Base-by-base conservation (phyloP, 2,329 filamentous ascomycete species). In the Aspergillus piperis region DNA sequence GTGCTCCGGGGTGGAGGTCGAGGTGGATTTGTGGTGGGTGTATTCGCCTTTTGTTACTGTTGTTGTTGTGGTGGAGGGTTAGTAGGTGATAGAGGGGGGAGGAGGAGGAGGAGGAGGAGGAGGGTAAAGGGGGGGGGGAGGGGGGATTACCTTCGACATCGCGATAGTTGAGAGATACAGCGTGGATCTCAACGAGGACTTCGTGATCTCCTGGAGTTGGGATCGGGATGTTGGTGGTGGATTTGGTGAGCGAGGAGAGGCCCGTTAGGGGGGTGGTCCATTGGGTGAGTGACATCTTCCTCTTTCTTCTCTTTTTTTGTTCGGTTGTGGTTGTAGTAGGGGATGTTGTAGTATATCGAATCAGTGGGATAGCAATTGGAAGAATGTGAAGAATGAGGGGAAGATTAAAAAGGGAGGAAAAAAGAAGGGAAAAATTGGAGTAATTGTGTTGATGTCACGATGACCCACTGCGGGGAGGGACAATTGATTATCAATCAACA, bases 1-100 rank as follows among this genome's bases (percentile, higher is more conserved):
- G 58, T 79, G 61, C 11, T 36, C 32, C 57, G 71, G 54, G 55
- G 72, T 55, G 52, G 68, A 63, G 60, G 76, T 68, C 39, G 71
- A 74, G 49, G 86, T 75, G 3, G 81, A 80, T 66, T 83, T 81
- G 77, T 90, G 86, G 73, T 90, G 87, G 70, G 80, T 86, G 77
- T 90, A 91, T 11, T 85, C 78, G 30, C 88, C 88, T 38, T 48
- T 57, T 32, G 21, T 50, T 8, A 49, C 47, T 48, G 8, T 3
- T 47, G 7, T 25, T 21, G 15, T 25, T 13, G 8, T 4, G 2
- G n/a, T 32, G 6, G 17, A 32, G 10, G 2, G 41, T 27, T n/a
- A 13, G 17, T 39, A 1, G 2, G 25, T 27, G 25, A 6, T 30
- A 13, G 19, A 15, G 8, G 13, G 19, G 4, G 21, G 21, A 5